Evolutionary conservation across 257 asterid genomes (phyloP).

Genomic region (Nicotiana undulata): DNA sequence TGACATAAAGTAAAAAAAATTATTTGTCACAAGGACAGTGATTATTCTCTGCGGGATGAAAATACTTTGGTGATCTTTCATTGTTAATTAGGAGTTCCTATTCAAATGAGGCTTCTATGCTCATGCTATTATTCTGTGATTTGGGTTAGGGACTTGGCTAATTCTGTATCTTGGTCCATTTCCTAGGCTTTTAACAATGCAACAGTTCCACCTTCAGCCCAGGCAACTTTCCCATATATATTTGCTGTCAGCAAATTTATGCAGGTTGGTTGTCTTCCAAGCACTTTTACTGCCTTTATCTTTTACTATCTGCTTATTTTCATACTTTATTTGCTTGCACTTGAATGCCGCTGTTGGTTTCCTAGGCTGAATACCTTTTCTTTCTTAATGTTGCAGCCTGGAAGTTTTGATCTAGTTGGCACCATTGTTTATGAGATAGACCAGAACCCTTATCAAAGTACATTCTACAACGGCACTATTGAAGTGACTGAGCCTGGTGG

Average conservation of each 20-base stretch:
- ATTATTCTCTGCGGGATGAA: not conserved
- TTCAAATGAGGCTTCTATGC: not conserved
- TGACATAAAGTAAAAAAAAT: not conserved
- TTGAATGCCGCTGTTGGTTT: not conserved
- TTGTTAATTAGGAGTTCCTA: not conserved
- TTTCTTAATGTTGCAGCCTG: slow-evolving; percentile 45
- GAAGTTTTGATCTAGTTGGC: slow-evolving; percentile 87
- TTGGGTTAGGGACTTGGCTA: not conserved
- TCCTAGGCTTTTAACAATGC: slow-evolving; percentile 74
- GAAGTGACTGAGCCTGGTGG: slow-evolving; percentile 90
- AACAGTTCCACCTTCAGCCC: slow-evolving; percentile 82
- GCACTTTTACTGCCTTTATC: slow-evolving; percentile 1
- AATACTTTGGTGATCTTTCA: not conserved
- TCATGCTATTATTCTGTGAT: not conserved
- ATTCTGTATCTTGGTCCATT: not conserved
- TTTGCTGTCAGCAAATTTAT: slow-evolving; percentile 91
- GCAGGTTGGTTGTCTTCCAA: slow-evolving; percentile 49
- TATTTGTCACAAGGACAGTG: not conserved
- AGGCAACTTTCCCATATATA: slow-evolving; percentile 83
- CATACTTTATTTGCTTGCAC: not conserved
- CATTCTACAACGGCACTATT: slow-evolving; percentile 87
- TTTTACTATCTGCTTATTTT: not conserved
- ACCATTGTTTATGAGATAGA: slow-evolving; percentile 82
- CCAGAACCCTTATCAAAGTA: slow-evolving; percentile 68
- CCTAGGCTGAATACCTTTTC: not conserved